Evolutionary conservation across 108 stramenopile genomes (phyloP).

Genomic region (Fragilaria radians): DNA sequence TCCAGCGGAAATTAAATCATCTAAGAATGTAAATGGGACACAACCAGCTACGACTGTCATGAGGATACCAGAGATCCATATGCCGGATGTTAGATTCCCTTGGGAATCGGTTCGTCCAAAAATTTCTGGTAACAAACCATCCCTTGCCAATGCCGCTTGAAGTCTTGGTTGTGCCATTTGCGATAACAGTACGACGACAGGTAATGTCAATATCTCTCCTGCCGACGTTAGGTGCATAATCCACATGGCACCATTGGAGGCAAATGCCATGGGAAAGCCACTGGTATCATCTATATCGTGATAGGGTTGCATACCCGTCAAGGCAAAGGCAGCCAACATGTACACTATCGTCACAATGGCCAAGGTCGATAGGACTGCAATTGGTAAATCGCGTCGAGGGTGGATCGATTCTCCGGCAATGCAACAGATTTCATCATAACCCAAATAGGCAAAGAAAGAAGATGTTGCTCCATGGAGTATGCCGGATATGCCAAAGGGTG

Average conservation of each 20-base stretch:
- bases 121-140: slow-evolving; percentile 77
- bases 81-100: slow-evolving; percentile 65
- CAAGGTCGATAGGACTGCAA: slow-evolving; percentile 68
- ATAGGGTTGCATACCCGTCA: slow-evolving; percentile 82
- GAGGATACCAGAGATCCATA: slow-evolving; percentile 58
- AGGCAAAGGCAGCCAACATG: slow-evolving; percentile 59
- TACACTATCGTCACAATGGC: slow-evolving; percentile 65
- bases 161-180: slow-evolving; percentile 87
- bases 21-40: slow-evolving; percentile 72
- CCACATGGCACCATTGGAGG: slow-evolving; percentile 40
- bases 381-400: slow-evolving; percentile 70
- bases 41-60: slow-evolving; percentile 78
- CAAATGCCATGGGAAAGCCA: slow-evolving; percentile 76
- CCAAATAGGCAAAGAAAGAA: slow-evolving; percentile 90
- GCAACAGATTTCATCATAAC: slow-evolving; percentile 88
- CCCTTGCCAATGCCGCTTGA: slow-evolving; percentile 75
- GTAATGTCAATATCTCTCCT: slow-evolving; percentile 86
- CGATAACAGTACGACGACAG: slow-evolving; percentile 86
- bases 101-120: slow-evolving; percentile 54
- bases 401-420: slow-evolving; percentile 81
- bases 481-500: slow-evolving; percentile 47
- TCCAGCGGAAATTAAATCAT: slow-evolving; percentile 81
- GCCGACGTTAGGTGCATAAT: slow-evolving; percentile 49
- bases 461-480: slow-evolving; percentile 61
- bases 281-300: slow-evolving; percentile 46